Evolutionary conservation across 495 filamentous ascomycete species (phyloP).

Genomic region (Neurospora sublineolata): DNA sequence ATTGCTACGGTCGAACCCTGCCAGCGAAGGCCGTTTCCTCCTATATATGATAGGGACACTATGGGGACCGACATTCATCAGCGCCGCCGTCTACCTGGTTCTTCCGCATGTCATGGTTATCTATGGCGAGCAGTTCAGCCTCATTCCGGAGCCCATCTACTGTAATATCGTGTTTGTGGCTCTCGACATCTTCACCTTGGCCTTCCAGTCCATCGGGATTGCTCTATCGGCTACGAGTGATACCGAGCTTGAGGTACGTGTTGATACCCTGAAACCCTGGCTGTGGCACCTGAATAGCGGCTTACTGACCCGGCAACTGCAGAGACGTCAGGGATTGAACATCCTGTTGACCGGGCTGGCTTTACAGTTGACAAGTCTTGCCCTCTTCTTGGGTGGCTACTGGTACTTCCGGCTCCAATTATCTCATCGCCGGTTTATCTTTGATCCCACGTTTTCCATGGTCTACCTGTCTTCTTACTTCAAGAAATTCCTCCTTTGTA

Average conservation of each 20-base stretch:
- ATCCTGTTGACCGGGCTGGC: constrained; percentile 27
- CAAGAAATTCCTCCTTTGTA: constrained; percentile 25
- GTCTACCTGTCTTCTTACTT: constrained; percentile 26
- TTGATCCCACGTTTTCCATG: constrained; percentile 19
- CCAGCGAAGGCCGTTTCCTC: constrained; percentile 17
- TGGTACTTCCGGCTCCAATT: constrained; percentile 23
- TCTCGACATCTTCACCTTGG: constrained; percentile 21
- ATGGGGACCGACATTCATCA: constrained; percentile 27
- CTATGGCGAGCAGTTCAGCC: constrained; percentile 25
- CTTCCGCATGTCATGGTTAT: constrained; percentile 28
- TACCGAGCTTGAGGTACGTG: constrained; percentile 10
- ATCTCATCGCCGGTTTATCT: constrained; percentile 16
- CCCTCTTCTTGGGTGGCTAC: constrained; percentile 19
- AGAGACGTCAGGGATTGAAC: constrained; percentile 22
- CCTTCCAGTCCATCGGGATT: constrained; percentile 27
- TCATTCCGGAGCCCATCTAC: constrained; percentile 21
- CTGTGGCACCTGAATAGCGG: not conserved
- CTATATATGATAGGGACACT: constrained; percentile 30
- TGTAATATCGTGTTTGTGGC: constrained; percentile 19
- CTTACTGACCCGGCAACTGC: not conserved
- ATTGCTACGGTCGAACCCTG: constrained; percentile 19
- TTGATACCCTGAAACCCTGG: not conserved
- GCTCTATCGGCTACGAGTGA: constrained; percentile 10
- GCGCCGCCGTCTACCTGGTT: constrained; percentile 23
- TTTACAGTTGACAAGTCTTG: constrained; percentile 25